phyloP scores from a whole-genome alignment of 352 stramenopile genomes.

The Plasmopara muralis region DNA sequence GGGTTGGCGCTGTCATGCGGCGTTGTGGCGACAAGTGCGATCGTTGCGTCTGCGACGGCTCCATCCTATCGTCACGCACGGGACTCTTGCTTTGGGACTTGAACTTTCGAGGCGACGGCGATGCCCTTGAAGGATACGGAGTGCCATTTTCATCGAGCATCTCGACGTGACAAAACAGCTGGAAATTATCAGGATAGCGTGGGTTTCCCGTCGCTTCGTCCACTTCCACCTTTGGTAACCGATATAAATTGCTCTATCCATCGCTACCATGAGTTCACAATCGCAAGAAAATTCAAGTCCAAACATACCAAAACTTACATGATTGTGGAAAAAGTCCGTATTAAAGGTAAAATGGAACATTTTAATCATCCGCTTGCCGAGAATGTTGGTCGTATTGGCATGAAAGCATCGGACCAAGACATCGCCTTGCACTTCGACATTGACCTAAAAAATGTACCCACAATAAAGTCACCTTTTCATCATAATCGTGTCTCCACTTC shows the following conservation, averaged over 20 bases:
- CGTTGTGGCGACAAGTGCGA: constrained; percentile 20
- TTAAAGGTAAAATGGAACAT: constrained; percentile 86
- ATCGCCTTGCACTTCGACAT: constrained; percentile 67
- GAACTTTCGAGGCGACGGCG: not conserved
- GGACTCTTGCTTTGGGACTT: constrained; percentile 20
- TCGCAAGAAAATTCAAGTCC: not conserved
- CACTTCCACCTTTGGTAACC: constrained; percentile 49
- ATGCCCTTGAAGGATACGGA: constrained; percentile 13
- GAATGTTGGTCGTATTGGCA: constrained; percentile 58
- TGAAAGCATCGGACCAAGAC: constrained; percentile 69
- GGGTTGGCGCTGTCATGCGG: constrained; percentile 22
- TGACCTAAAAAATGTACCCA: constrained; percentile 32
- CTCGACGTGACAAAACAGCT: constrained; percentile 46
- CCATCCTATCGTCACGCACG: constrained; percentile 14
- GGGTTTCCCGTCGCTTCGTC: constrained; percentile 49
- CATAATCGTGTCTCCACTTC: not conserved
- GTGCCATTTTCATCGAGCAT: constrained; percentile 27
- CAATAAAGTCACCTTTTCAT: not conserved
- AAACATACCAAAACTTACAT: constrained; percentile 29
- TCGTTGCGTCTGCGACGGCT: constrained; percentile 6
- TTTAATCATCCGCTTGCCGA: constrained; percentile 74
- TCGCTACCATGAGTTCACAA: not conserved
- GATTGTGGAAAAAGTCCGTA: constrained; percentile 72
- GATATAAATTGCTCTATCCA: constrained; percentile 35
- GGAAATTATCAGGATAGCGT: constrained; percentile 49